phyloP scores from a whole-genome alignment of 257 asterid species.

The Fraxinus pennsylvanica region DNA sequence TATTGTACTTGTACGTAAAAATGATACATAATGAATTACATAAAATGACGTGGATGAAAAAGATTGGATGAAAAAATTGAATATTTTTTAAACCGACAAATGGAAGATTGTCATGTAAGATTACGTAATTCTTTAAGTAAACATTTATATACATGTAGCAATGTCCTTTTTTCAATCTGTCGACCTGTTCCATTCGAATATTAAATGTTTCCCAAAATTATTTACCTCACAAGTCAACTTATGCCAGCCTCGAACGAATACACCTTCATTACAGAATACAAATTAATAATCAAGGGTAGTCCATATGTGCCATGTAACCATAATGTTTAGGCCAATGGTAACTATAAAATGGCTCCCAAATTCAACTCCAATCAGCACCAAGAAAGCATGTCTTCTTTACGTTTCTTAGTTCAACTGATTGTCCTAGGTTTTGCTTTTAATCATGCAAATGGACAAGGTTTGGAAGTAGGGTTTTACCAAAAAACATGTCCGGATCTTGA shows the following conservation, averaged over 20 bases:
- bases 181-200: background rate
- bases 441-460: slow-evolving; percentile 33
- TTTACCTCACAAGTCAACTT: slow-evolving; percentile 12
- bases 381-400: slow-evolving; percentile 22
- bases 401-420: slow-evolving; percentile 21
- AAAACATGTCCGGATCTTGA: slow-evolving; percentile 36
- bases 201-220: background rate
- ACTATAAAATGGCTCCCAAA: background rate
- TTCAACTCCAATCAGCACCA: background rate
- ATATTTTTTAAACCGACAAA: too few relatives aligned
- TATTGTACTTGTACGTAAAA: too few relatives aligned
- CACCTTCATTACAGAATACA: background rate
- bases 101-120: too few relatives aligned
- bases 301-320: background rate
- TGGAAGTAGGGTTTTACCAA: slow-evolving; percentile 36
- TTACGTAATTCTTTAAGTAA: too few relatives aligned
- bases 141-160: too few relatives aligned
- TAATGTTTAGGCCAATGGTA: background rate
- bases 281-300: background rate
- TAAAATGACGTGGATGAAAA: too few relatives aligned
- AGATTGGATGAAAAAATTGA: too few relatives aligned
- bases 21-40: too few relatives aligned
- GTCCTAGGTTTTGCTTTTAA: slow-evolving; percentile 25
- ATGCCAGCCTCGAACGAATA: background rate
- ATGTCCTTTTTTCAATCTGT: background rate